These are phyloP conservation scores for Alternaria alternata DNA, from an alignment of 2,329 filamentous ascomycete genomes.

Conservation along the genomic window DNA sequence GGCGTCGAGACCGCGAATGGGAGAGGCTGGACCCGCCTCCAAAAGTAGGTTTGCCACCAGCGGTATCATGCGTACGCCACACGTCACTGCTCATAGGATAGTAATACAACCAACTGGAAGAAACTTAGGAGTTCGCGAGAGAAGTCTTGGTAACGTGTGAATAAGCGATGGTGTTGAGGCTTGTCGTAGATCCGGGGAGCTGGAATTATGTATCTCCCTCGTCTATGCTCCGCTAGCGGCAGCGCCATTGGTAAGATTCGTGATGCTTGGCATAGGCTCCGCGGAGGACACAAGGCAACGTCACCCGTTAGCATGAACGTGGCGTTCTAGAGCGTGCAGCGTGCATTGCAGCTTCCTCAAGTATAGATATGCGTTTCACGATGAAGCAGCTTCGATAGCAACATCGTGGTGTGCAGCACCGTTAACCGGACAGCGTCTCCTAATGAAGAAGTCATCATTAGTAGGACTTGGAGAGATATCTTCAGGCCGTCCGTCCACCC, in stretches of 20 bases:
- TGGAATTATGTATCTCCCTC: constrained; percentile 9
- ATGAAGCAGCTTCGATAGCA: neutral
- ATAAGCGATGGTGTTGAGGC: constrained; percentile 14
- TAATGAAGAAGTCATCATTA: neutral
- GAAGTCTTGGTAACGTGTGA: neutral
- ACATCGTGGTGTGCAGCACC: neutral
- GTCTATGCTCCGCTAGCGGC: constrained; percentile 16
- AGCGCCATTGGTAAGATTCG: constrained; percentile 18
- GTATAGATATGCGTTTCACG: too few species aligned
- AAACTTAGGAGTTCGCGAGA: neutral
- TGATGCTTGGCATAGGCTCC: constrained; percentile 16
- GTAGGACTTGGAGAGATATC: neutral
- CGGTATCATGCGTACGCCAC: constrained; percentile 24
- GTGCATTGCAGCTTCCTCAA: neutral
- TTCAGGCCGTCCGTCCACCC: neutral
- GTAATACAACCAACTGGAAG: neutral
- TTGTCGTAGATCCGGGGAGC: constrained; percentile 15
- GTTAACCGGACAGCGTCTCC: neutral
- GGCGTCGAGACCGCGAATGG: constrained; percentile 32
- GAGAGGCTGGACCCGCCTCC: constrained; percentile 25
- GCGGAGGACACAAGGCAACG: constrained; percentile 13
- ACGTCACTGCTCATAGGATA: constrained; percentile 15
- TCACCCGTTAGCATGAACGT: constrained; percentile 7
- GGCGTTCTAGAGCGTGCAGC: neutral
- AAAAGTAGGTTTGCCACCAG: constrained; percentile 18